These are phyloP conservation scores for Tinospora cordifolia DNA, from an alignment of 164 flowering plant genomes.

Conservation along the genomic window DNA sequence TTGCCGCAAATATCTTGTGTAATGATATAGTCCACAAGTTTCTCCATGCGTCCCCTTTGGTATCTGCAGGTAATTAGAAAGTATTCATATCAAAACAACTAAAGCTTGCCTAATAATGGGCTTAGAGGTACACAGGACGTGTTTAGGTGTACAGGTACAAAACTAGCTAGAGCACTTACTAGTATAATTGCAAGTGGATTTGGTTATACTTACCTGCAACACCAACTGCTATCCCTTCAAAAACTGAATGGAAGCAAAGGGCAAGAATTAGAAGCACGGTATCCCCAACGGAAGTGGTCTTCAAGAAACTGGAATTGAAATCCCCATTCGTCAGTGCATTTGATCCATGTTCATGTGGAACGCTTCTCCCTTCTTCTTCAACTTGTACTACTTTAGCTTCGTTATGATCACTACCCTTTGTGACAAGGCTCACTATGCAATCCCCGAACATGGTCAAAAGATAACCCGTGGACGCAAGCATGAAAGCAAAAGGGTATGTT, in stretches of 20 bases:
- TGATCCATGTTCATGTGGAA: not conserved
- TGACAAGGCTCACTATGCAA: conserved; percentile 28
- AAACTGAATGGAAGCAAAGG: conserved; percentile 74
- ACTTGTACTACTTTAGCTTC: conserved; percentile 27
- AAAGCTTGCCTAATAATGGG: too few relatives aligned
- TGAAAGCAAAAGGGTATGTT: conserved; percentile 62
- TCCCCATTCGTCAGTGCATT: not conserved
- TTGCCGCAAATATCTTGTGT: conserved; percentile 83
- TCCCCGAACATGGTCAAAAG: conserved; percentile 76
- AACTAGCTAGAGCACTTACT: not conserved
- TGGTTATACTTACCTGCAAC: conserved; percentile 47
- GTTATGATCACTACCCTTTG: conserved; percentile 5
- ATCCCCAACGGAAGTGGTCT: conserved; percentile 49
- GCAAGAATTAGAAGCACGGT: conserved; percentile 64
- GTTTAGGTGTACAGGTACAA: not conserved
- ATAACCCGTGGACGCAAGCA: conserved; percentile 69
- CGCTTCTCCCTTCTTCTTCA: conserved; percentile 26
- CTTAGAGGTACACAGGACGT: too few relatives aligned
- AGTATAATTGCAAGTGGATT: not conserved
- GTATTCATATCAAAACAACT: too few relatives aligned
- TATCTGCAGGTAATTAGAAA: conserved; percentile 23
- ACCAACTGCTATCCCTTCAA: conserved; percentile 85
- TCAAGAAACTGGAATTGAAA: conserved; percentile 29
- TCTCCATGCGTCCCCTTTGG: conserved; percentile 74
- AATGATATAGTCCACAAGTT: conserved; percentile 70